Evolutionary conservation across 78 protist species (phyloP).

Genomic region (Dictyostelium intermedium): DNA sequence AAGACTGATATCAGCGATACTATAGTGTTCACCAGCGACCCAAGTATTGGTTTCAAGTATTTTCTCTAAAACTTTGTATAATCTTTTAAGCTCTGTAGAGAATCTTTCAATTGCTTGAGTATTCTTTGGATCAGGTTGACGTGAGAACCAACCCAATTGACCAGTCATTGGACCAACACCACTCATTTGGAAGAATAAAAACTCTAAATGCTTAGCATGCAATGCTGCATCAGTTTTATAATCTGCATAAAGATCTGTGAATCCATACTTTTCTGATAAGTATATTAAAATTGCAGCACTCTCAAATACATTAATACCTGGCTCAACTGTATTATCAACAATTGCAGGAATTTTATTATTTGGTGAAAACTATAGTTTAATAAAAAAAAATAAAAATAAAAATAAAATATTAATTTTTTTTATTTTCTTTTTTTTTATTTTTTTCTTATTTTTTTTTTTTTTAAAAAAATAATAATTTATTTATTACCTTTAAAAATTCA

Average conservation of each 20-base stretch:
- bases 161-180: constrained; percentile 83
- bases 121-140: constrained; percentile 77
- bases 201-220: neutral
- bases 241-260: constrained; percentile 45
- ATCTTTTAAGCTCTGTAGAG: constrained; percentile 84
- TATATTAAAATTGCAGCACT: constrained; percentile 88
- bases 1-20: constrained; percentile 87
- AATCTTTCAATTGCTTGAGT: constrained; percentile 83
- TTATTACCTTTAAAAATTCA: constrained; percentile 80
- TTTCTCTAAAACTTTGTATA: constrained; percentile 84
- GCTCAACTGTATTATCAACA: constrained; percentile 57
- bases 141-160: constrained; percentile 86
- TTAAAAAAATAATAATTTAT: neutral
- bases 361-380: constrained; percentile 65
- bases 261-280: constrained; percentile 81
- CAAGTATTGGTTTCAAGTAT: constrained; percentile 69
- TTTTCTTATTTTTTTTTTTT: neutral
- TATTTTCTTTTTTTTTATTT: neutral
- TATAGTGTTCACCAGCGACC: constrained; percentile 86
- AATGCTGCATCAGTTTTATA: neutral
- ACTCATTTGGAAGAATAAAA: constrained; percentile 87
- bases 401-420: neutral
- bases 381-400: neutral
- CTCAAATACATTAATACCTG: constrained; percentile 83
- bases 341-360: constrained; percentile 90